Percentiles rank a stretch among this genome's conserved stretches.
Conservation (phyloP, 441 rosid species). For the Isatis lusitanica region DNA sequence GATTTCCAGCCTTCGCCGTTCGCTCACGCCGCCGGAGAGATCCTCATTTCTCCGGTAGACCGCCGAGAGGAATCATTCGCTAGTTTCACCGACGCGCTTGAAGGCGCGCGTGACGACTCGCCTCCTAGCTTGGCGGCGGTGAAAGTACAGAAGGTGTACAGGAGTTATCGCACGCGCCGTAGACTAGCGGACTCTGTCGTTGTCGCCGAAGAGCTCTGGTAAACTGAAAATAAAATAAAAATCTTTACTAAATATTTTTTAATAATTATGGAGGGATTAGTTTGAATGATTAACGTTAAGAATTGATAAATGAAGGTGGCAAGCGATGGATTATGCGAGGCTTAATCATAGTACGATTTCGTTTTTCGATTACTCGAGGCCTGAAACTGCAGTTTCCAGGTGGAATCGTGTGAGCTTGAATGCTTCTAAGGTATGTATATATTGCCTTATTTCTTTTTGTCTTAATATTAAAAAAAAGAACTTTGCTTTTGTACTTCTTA, state of each 20-base stretch:
- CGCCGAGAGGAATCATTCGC: constrained; percentile 9
- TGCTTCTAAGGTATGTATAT: constrained; percentile 77
- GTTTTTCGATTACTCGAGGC: constrained; percentile 66
- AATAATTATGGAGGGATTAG: background rate
- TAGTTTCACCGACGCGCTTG: constrained; percentile 16
- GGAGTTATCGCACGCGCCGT: constrained; percentile 93
- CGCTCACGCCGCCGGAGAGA: constrained; percentile 31
- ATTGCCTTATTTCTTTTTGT: background rate
- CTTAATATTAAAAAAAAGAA: background rate
- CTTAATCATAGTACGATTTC: constrained; percentile 76
- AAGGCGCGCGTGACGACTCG: constrained; percentile 22
- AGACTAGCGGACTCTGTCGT: constrained; percentile 86
- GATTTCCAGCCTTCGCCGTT: constrained; percentile 28
- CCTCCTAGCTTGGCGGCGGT: constrained; percentile 58
- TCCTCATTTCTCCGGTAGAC: constrained; percentile 29
- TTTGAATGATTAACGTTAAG: background rate
- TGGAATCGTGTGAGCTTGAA: constrained; percentile 74
- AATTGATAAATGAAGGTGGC: constrained; percentile 67
- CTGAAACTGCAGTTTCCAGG: constrained; percentile 69
- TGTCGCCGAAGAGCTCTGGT: constrained; percentile 94
- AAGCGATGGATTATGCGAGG: constrained; percentile 75
- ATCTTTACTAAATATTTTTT: no score
- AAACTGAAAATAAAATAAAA: background rate
- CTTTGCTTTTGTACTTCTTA: background rate
- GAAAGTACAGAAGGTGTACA: constrained; percentile 79